Conservation (phyloP, 169 alveolate species). For the Plasmodium inui region DNA sequence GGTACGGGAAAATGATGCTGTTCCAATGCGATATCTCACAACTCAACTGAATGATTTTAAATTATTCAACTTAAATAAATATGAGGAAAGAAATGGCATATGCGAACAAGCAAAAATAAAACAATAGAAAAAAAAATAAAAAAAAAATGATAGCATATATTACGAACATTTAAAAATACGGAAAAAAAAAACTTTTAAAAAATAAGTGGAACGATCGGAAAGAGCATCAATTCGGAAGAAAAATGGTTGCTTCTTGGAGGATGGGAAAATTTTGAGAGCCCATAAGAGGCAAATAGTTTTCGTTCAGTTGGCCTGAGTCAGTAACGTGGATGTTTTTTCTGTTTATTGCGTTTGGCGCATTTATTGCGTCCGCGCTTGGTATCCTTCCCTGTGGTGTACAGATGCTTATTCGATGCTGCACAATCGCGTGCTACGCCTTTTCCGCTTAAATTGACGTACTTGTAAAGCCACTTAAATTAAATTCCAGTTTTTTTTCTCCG, state of each 20-base stretch:
- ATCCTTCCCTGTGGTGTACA: not conserved
- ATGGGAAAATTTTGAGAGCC: not conserved
- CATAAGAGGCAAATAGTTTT: not conserved
- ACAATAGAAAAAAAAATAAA: slow-evolving; percentile 23
- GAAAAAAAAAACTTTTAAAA: not conserved
- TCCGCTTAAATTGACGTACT: not conserved
- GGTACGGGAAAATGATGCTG: not conserved
- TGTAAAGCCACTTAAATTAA: not conserved
- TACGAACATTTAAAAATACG: slow-evolving; percentile 25
- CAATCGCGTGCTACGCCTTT: not conserved
- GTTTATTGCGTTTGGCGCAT: not conserved
- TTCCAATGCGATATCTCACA: not conserved
- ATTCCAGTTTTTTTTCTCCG: not conserved
- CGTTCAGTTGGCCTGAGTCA: not conserved
- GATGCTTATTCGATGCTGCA: not conserved
- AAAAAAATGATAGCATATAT: slow-evolving; percentile 29
- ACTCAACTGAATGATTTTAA: slow-evolving; percentile 4
- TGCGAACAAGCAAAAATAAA: slow-evolving; percentile 41
- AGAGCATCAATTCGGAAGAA: not conserved
- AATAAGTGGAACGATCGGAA: not conserved
- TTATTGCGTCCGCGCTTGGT: not conserved
- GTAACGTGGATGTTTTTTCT: not conserved
- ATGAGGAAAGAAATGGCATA: slow-evolving; percentile 42
- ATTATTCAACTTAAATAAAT: slow-evolving; percentile 36
- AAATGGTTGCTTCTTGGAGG: not conserved